Evolutionary conservation across 2,329 filamentous ascomycete species (phyloP), one percentile per base, ranked within the genome.

Genomic region (Emergomyces orientalis): DNA sequence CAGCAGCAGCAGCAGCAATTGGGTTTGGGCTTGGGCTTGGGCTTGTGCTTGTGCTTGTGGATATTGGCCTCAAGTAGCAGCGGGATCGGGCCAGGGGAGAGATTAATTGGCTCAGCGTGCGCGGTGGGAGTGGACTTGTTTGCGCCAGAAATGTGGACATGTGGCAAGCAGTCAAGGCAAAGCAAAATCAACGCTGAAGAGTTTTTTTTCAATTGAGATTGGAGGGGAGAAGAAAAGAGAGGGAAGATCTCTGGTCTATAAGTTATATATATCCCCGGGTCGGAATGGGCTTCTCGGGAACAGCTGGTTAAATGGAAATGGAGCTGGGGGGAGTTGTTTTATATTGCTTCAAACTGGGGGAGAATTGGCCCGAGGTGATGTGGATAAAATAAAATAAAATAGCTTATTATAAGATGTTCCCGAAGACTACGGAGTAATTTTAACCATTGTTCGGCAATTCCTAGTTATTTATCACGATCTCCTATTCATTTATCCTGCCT

Each of bases 121-220:
- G n/a, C 52, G 1, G 52, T 19, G 25, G n/a, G 25, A 51, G 9
- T n/a, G 19, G 13, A 6, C 25, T n/a, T 39, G 34, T 57, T 57
- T 41, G 34, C n/a, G 55, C 34, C 55, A 27, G 34, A 39, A 41
- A 11, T 30, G 25, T 19, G 39, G 56, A 45, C 56, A 59, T 59
- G 56, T 59, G 56, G 56, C 56, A 32, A 45, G 56, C 22, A 59
- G 39, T n/a, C n/a, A n/a, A n/a, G n/a, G n/a, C n/a, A n/a, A n/a
- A n/a, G n/a, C n/a, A n/a, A n/a, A n/a, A n/a, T n/a, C n/a, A n/a
- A n/a, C n/a, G n/a, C n/a, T n/a, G n/a, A n/a, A n/a, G n/a, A n/a
- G n/a, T n/a, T n/a, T n/a, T n/a, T n/a, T n/a, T n/a, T n/a, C n/a
- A n/a, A 32, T 52, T 55, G 52, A 55, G 30, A n/a, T 11, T n/a